Conservation (phyloP, 352 stramenopile genomes). For the Hyaloperonospora brassicae region DNA sequence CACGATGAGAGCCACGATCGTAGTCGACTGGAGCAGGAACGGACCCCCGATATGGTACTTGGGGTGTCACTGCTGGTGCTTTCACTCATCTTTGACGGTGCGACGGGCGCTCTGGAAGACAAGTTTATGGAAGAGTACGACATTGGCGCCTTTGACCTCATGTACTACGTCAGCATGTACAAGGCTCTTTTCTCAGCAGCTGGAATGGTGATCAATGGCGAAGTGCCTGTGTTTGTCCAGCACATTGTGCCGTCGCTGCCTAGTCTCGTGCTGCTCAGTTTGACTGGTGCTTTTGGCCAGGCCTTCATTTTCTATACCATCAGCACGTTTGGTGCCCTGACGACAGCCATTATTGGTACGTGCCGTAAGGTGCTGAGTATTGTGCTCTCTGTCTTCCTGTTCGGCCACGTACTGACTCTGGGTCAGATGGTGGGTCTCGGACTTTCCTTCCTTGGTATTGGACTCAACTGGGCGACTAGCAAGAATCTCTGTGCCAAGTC, state of each 20-base stretch:
- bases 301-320: conserved; percentile 86
- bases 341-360: conserved; percentile 79
- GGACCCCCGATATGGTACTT: conserved; percentile 56
- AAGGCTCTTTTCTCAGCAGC: conserved; percentile 61
- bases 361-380: conserved; percentile 83
- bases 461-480: conserved; percentile 70
- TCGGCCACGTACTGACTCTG: conserved; percentile 62
- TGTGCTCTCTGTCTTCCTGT: conserved; percentile 75
- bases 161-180: conserved; percentile 85
- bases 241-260: conserved; percentile 50
- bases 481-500: conserved; percentile 40
- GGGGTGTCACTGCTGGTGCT: conserved; percentile 59
- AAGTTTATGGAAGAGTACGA: conserved; percentile 78
- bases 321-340: conserved; percentile 78
- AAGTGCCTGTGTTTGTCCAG: conserved; percentile 56
- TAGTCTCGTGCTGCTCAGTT: conserved; percentile 61
- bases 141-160: conserved; percentile 78
- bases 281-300: conserved; percentile 70
- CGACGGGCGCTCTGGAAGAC: conserved; percentile 71
- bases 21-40: conserved; percentile 34
- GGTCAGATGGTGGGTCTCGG: conserved; percentile 59
- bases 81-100: conserved; percentile 73
- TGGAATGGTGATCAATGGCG: conserved; percentile 65
- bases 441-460: conserved; percentile 64
- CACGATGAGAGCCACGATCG: conserved; percentile 37